Evolutionary conservation across 2,329 filamentous ascomycete species (phyloP).

Genomic region (Orbilia javanica): DNA sequence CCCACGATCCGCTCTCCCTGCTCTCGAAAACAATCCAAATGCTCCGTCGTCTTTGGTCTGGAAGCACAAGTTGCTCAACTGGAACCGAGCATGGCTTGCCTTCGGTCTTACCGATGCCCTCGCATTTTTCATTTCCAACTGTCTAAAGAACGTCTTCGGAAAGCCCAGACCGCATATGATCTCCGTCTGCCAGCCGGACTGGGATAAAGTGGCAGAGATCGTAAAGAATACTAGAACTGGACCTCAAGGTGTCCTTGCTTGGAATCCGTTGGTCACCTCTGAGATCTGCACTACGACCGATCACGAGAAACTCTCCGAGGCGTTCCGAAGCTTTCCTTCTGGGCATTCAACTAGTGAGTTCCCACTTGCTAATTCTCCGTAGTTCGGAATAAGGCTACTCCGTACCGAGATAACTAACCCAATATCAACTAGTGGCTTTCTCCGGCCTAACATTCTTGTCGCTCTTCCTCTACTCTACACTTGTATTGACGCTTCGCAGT

Average conservation of each 20-base stretch:
- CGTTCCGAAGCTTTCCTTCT: constrained; percentile 85
- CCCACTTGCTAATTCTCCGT: constrained; percentile 57
- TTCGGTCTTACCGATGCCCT: constrained; percentile 78
- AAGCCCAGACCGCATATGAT: constrained; percentile 76
- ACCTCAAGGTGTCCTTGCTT: constrained; percentile 68
- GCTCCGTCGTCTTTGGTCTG: constrained; percentile 76
- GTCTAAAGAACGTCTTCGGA: constrained; percentile 81
- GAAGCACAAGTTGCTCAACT: constrained; percentile 89
- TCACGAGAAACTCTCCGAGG: constrained; percentile 75
- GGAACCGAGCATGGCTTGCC: constrained; percentile 86
- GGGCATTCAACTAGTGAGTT: constrained; percentile 75
- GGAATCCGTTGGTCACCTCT: constrained; percentile 79
- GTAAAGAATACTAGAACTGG: constrained; percentile 73
- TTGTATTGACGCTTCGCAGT: constrained; percentile 72
- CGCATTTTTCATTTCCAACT: constrained; percentile 84
- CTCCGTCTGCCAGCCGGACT: constrained; percentile 80
- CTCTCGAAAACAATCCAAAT: constrained; percentile 31
- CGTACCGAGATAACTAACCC: constrained; percentile 63
- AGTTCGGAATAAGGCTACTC: constrained; percentile 25
- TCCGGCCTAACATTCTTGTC: constrained; percentile 86
- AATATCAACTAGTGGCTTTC: constrained; percentile 70
- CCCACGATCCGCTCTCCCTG: constrained; percentile 47
- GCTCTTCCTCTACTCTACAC: constrained; percentile 87
- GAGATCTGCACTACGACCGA: constrained; percentile 80
- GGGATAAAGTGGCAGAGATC: constrained; percentile 73